These are phyloP conservation scores for Periconia digitata DNA, from an alignment of 2,329 filamentous ascomycete genomes.

Conservation along the genomic window DNA sequence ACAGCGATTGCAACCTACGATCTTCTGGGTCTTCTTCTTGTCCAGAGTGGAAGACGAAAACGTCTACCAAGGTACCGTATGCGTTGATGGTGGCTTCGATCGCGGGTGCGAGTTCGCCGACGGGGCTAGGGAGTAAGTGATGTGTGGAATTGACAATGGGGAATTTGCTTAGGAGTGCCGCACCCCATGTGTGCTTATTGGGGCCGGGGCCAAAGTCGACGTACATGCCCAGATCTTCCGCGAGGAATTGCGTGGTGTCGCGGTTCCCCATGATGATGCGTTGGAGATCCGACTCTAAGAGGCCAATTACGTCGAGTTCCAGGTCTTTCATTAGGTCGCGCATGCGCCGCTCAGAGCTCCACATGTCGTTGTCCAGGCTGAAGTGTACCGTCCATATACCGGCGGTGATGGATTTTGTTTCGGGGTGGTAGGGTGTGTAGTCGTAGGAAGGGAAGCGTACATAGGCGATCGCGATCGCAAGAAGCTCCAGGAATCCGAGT, in stretches of 20 bases:
- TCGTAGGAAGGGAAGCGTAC: conserved; percentile 90
- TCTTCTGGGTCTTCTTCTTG: conserved; percentile 97
- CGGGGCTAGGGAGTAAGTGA: conserved; percentile 88
- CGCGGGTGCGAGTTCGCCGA: conserved; percentile 90
- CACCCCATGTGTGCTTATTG: conserved; percentile 98
- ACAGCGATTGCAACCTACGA: conserved; percentile 80
- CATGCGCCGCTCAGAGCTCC: conserved; percentile 93
- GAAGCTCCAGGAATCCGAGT: conserved; percentile 73
- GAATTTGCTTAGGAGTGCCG: conserved; percentile 91
- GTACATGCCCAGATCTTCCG: conserved; percentile 97
- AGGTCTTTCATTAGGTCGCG: conserved; percentile 86
- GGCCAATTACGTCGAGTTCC: conserved; percentile 96
- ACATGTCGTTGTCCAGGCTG: conserved; percentile 97
- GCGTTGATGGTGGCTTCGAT: conserved; percentile 96
- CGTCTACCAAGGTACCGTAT: conserved; percentile 85
- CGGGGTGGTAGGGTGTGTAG: conserved; percentile 84
- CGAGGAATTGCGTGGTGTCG: conserved; percentile 91
- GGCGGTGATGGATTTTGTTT: conserved; percentile 85
- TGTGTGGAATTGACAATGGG: conserved; percentile 97
- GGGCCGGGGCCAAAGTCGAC: conserved; percentile 96
- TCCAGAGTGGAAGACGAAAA: conserved; percentile 98
- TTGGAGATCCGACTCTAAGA: conserved; percentile 90
- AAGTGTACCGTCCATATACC: conserved; percentile 99
- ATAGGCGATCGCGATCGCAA: conserved; percentile 80
- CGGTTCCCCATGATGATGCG: conserved; percentile 99